Percentiles rank a stretch among this genome's conserved stretches.
Conservation (phyloP, 1,284 basidiomycete genomes). For the Cystobasidiaceae sp. region DNA sequence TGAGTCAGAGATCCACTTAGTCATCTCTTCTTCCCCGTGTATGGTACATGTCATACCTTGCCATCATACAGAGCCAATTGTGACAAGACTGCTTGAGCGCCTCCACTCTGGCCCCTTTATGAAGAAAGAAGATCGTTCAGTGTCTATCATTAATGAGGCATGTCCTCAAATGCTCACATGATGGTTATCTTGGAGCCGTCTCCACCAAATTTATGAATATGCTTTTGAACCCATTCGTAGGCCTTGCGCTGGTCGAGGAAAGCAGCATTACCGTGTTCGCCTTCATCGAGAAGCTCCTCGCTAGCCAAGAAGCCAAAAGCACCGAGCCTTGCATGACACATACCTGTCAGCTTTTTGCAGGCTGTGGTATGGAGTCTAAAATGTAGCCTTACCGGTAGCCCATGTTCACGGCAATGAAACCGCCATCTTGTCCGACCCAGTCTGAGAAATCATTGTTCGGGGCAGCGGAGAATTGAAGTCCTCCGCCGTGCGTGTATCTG, state of each 20-base stretch:
- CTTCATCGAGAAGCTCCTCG: constrained; percentile 27
- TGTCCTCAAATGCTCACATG: not conserved
- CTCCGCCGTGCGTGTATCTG: constrained; percentile 21
- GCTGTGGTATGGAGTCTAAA: not conserved
- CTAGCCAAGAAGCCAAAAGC: constrained; percentile 30
- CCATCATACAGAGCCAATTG: constrained; percentile 34
- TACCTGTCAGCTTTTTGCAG: not conserved
- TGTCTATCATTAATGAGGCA: too few species aligned
- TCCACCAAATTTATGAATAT: constrained; percentile 30
- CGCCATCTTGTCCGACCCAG: constrained; percentile 30
- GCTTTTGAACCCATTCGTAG: constrained; percentile 32
- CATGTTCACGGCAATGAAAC: constrained; percentile 35
- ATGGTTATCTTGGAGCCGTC: constrained; percentile 22
- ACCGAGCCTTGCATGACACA: constrained; percentile 17
- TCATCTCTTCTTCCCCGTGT: too few species aligned
- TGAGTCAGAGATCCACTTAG: not conserved
- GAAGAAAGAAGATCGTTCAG: not conserved
- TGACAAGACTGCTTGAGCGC: constrained; percentile 28
- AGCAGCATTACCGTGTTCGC: constrained; percentile 32
- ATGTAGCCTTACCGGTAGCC: constrained; percentile 23
- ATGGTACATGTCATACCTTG: constrained; percentile 1
- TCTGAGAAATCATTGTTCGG: constrained; percentile 37
- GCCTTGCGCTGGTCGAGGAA: constrained; percentile 32
- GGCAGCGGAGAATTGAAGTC: constrained; percentile 30
- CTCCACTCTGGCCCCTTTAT: constrained; percentile 30